Evolutionary conservation across 306 rosid genomes (phyloP), one percentile per base, ranked within the genome.

Genomic region (Lathyrus tuberosus): DNA sequence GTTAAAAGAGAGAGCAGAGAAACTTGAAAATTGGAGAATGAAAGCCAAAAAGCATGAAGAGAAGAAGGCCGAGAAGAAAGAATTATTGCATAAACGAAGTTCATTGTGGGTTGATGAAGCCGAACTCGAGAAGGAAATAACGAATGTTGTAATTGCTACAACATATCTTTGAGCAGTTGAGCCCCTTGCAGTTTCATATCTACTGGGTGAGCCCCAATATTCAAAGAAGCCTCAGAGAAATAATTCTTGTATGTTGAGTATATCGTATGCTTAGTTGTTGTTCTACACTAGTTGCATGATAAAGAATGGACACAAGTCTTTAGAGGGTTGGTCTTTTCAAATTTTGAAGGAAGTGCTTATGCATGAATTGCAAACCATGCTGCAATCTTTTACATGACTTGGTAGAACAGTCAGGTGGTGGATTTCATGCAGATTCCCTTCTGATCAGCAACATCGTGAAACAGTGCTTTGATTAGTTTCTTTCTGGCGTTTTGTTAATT

Each of bases 1-100:
- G 98, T 67, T 87, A 73, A 88, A 87, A 83, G 98, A 92, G 78
- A 83, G 89, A 82, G 84, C 77, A 3, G 96, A 82, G 84, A 89
- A 90, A 46, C 84, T 87, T 40, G 96, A 87, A 69, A 38, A 79
- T 67, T 92, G 98, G 96, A 92, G 82, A 77, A 86, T 59, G 92
- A 80, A 73, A 79, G 76, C 80, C 46, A 77, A 76, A 53, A 75
- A 0, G 51, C 81, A 83, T 48, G 82, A 71, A 37, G 83, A 80
- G 65, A 89, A 89, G 80, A 91, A 85, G 82, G 78, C 69, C 46
- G 78, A 65, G 77, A 84, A 86, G 81, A 89, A 78, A 8, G 88
- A 89, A 46, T 81, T 77, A 28, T 49, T 87, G 69, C 85, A 62
- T 15, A 74, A 60, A 8, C 73, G 83, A 64, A 92, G 98, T 80